Base-by-base conservation (phyloP, 2,329 filamentous ascomycete genomes). In the Ascochyta fabae region DNA sequence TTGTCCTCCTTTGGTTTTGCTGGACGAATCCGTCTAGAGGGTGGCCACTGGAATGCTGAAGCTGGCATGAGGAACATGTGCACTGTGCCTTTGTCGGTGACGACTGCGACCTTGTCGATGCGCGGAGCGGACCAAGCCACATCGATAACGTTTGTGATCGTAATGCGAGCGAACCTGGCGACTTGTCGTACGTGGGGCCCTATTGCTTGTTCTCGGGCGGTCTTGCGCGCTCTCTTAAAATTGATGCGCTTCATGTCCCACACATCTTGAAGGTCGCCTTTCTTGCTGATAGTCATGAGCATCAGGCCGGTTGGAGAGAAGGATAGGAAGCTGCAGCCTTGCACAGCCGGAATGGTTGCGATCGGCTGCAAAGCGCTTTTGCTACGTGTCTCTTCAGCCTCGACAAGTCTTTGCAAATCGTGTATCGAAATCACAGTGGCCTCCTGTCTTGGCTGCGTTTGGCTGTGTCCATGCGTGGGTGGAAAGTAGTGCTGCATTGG, bases 71-170 rank as follows among this genome's bases (percentile, higher is more conserved):
- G 91, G 61, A 96, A 88, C 39, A 98, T 85, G 76, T 99, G 95
- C 10, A 97, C 88, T 8, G 95, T 99, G n/a, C 94, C 92, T 65
- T 93, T 90, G 68, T 96, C 92, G 0, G 95, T 98, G 24, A 97
- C 87, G 78, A 99, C 88, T 1, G 93, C 94, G 35, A 96, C 79
- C 55, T 90, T 88, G 70, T 96, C 91, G 22, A 91, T 91, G 52
- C 88, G 88, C 3, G 91, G 91, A 50, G 86, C 84, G 1, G 89
- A 89, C 95, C 95, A 99, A 3, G 88, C 86, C 38, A 96, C 90
- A 69, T 97, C 94, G 22, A 97, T 85, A 51, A 98, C 91, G 49
- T 91, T 90, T 3, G 95, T 92, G 44, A 94, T 89, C 2, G 94
- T 98, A 85, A 97, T 89, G 36, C 95, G 88, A 19, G 91, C 91